phyloP scores from a whole-genome alignment of 1,284 basidiomycete genomes.

The Sporisorium exsertum region DNA sequence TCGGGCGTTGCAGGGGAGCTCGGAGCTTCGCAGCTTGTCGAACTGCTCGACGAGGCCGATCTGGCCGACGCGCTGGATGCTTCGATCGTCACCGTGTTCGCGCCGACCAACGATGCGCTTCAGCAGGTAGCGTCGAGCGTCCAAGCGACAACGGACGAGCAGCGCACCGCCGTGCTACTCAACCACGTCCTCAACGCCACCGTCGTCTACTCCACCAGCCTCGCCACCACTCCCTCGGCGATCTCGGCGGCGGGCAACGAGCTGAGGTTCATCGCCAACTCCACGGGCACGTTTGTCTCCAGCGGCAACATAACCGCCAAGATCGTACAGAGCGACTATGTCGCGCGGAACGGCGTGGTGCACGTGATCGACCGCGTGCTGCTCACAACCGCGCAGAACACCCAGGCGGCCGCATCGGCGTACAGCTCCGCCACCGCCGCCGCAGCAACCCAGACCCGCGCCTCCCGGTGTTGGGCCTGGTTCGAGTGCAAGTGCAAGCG shows the following conservation, averaged over 20 bases:
- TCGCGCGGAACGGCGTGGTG: slow-evolving; percentile 79
- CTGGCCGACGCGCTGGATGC: slow-evolving; percentile 71
- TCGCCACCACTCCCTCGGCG: slow-evolving; percentile 51
- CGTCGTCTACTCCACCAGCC: slow-evolving; percentile 75
- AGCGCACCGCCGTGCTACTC: slow-evolving; percentile 71
- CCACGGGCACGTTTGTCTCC: slow-evolving; percentile 76
- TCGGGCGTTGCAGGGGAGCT: slow-evolving; percentile 21
- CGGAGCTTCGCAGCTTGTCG: slow-evolving; percentile 65
- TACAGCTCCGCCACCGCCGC: slow-evolving; percentile 46
- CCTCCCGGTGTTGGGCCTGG: slow-evolving; percentile 22
- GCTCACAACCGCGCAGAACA: slow-evolving; percentile 73
- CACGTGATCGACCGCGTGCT: slow-evolving; percentile 78
- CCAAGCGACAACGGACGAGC: slow-evolving; percentile 73
- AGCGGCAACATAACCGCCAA: slow-evolving; percentile 74
- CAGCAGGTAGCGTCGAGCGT: slow-evolving; percentile 72
- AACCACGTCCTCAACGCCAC: slow-evolving; percentile 78
- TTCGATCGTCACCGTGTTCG: slow-evolving; percentile 77
- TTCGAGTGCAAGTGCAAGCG: slow-evolving; percentile 16
- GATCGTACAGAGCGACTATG: slow-evolving; percentile 77
- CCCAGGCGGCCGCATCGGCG: slow-evolving; percentile 74
- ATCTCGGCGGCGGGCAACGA: slow-evolving; percentile 77
- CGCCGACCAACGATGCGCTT: slow-evolving; percentile 71
- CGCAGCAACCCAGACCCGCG: slow-evolving; percentile 28
- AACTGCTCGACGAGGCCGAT: slow-evolving; percentile 69
- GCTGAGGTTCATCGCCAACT: slow-evolving; percentile 74